These are phyloP conservation scores for Citropsis articulata DNA, from an alignment of 345 rosid species.

Conservation along the genomic window DNA sequence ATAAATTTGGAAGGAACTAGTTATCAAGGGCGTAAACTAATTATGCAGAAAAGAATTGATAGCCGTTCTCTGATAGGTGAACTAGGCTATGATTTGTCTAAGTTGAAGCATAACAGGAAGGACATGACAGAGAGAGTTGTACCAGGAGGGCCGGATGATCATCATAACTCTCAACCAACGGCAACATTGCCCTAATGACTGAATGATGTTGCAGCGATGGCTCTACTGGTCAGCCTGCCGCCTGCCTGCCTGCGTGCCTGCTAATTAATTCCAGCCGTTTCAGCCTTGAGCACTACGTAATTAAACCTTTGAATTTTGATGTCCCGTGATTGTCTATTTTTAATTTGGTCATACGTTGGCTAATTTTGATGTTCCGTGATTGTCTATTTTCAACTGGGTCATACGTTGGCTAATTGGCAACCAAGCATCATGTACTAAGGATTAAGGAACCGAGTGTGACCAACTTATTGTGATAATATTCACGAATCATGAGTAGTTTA, in stretches of 20 bases:
- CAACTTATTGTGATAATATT: neutral
- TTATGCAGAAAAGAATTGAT: constrained; percentile 14
- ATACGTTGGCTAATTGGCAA: neutral
- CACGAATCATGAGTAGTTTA: neutral
- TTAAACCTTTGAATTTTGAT: too few species aligned
- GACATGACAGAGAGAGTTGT: constrained; percentile 15
- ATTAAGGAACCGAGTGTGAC: neutral
- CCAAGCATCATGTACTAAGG: neutral
- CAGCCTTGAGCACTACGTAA: neutral
- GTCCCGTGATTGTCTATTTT: neutral
- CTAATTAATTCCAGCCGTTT: neutral
- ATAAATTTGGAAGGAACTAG: constrained; percentile 12
- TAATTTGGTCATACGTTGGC: neutral
- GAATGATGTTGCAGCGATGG: too few species aligned
- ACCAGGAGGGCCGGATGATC: constrained; percentile 42
- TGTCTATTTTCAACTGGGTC: neutral
- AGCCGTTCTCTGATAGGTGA: constrained; percentile 18
- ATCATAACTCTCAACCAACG: constrained; percentile 23
- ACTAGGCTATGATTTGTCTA: constrained; percentile 17
- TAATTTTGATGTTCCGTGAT: neutral
- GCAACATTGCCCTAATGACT: constrained; percentile 5
- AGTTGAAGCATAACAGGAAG: constrained; percentile 15
- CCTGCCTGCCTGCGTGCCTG: too few species aligned
- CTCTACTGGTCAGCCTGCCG: too few species aligned
- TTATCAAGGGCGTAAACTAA: constrained; percentile 9